A percentile compares a stretch with the other conserved stretches of the same genome.
phyloP scores from a whole-genome alignment of 805 yeast genomes.

The Zygoascus ofunaensis region DNA sequence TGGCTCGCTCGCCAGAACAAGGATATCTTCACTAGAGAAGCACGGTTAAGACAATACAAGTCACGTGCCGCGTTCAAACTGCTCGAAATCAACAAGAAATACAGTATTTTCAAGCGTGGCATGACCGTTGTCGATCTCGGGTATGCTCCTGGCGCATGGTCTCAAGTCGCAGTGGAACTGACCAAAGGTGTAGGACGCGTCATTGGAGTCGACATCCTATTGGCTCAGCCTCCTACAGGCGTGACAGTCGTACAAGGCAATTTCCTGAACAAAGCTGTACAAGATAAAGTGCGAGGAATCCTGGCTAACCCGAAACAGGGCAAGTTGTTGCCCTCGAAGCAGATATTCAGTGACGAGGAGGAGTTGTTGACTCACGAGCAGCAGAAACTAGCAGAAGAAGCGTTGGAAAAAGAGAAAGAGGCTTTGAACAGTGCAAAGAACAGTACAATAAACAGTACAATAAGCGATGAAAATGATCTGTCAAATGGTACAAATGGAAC shows the following conservation, averaged over 20 bases:
- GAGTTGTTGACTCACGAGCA: constrained; percentile 1
- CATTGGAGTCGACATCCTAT: constrained; percentile 75
- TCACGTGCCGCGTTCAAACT: constrained; percentile 92
- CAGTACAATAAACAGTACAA: neutral
- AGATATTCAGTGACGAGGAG: constrained; percentile 6
- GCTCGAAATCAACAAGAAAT: constrained; percentile 61
- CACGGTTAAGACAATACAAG: constrained; percentile 50
- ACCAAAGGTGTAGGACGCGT: constrained; percentile 45
- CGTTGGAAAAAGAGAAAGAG: neutral
- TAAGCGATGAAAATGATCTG: neutral
- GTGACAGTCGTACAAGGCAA: constrained; percentile 80
- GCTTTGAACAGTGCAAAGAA: neutral
- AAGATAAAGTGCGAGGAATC: constrained; percentile 26
- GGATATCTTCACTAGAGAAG: constrained; percentile 60
- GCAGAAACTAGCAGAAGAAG: neutral
- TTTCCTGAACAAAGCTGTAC: constrained; percentile 45
- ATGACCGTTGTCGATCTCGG: constrained; percentile 72
- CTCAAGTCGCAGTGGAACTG: constrained; percentile 64
- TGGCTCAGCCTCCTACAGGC: constrained; percentile 72
- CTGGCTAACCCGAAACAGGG: constrained; percentile 23
- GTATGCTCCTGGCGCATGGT: constrained; percentile 93
- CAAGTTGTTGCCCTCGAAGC: constrained; percentile 11
- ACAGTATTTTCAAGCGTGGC: constrained; percentile 45
- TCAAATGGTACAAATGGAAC: neutral
- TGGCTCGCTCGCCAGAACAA: constrained; percentile 68